Evolutionary conservation across 1,284 basidiomycete species (phyloP), one percentile per base, ranked within the genome.

Genomic region (Sparassis latifolia): DNA sequence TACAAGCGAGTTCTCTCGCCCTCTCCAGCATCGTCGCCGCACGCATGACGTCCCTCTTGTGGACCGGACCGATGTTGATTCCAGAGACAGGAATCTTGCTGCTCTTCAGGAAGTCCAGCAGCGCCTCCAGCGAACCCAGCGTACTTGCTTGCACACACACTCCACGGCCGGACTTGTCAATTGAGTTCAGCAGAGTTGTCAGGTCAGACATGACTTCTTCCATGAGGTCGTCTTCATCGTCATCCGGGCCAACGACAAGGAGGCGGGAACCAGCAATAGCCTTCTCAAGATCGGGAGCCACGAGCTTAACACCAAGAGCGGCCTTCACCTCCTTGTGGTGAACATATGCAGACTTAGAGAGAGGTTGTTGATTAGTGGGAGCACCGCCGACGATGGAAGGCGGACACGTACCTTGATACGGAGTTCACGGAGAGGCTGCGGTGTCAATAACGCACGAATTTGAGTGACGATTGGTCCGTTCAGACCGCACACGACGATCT

Each of bases 291-390:
- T 97, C 96, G 1, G 96, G 89, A 0, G 93, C 97, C 31, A 88
- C 82, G 58, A 99, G 86, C 76, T 99, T 99, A 68, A 99, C 90
- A 71, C 97, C 97, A 48, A 98, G 78, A 3, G 97, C 95, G 3
- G 97, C 97, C 73, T 96, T 98, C 69, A 99, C 92, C 69, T 93
- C 88, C 73, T 96, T 97, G 76, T 99, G 90, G 65, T 99, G 97
- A 43, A 99, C 93, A 64, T 99, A 99, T 47, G 86, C 83, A 32
- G 94, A 96, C 92, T 95, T 52, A 0, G 46, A 32, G 45, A 33
- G 20, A 20, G 20, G 20, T 20, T 20, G 20, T 20, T 20, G 20
- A 41, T 38, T 38, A 38, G n/a, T n/a, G 20, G 37, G 33, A 20
- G 1, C 20, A 20, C 10, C 10, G 40, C 32, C 7, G 6, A 33